Conservation (phyloP, 176 grass and related monocot species). For the Saccharum officinarum region DNA sequence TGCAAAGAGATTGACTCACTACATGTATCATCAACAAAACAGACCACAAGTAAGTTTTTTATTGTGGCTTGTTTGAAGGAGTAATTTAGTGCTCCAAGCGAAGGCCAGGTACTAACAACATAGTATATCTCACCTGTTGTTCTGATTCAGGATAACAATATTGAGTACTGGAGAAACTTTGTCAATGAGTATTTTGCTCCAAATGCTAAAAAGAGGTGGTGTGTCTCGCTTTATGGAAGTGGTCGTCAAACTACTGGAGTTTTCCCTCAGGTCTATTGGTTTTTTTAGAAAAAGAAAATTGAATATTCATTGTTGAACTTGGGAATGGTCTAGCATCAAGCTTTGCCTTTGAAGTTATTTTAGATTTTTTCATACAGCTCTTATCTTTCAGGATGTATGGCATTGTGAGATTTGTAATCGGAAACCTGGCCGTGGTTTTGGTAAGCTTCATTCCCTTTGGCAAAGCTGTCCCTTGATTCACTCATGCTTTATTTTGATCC, state of each 20-base stretch:
- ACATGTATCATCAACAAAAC: constrained; percentile 99
- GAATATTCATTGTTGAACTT: not conserved
- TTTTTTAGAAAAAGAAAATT: too few relatives aligned
- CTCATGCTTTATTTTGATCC: constrained; percentile 14
- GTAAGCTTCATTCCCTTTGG: constrained; percentile 43
- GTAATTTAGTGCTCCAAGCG: constrained; percentile 23
- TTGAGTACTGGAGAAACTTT: constrained; percentile 99
- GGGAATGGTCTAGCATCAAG: not conserved
- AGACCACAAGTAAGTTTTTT: constrained; percentile 64
- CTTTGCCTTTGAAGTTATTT: constrained; percentile 3
- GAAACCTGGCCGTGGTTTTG: constrained; percentile 98
- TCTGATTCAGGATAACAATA: constrained; percentile 87
- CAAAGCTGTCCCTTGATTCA: not conserved
- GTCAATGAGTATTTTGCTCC: constrained; percentile 91
- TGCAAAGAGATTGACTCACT: constrained; percentile 89
- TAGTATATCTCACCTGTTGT: constrained; percentile 18
- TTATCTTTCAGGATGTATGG: constrained; percentile 82
- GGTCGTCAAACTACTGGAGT: constrained; percentile 97
- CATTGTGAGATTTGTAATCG: constrained; percentile 97
- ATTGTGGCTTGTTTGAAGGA: constrained; percentile 5
- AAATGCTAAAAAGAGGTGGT: constrained; percentile 98
- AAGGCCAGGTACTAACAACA: not conserved
- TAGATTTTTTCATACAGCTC: constrained; percentile 1
- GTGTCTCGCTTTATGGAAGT: constrained; percentile 97
- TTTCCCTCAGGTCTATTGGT: constrained; percentile 77